Evolutionary conservation across 73 alveolate genomes (phyloP).

Genomic region (Symbiodinium natans): DNA sequence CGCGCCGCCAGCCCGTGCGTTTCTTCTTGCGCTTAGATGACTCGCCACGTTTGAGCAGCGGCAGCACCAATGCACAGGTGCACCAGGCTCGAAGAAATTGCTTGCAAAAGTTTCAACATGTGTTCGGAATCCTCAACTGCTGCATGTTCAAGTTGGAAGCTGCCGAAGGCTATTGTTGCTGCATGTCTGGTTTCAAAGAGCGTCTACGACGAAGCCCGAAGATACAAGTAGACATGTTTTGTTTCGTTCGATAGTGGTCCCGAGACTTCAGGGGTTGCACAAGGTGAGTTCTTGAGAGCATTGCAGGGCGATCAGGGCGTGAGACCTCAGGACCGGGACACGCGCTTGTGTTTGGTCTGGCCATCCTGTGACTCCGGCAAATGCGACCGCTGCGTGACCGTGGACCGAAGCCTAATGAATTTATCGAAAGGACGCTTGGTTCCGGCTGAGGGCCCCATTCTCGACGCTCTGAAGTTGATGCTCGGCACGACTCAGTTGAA

Average conservation of each 20-base stretch:
- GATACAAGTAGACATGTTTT: not conserved
- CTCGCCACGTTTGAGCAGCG: not conserved
- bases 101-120: not conserved
- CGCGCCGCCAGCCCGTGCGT: slow-evolving; percentile 67
- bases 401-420: slow-evolving; percentile 57
- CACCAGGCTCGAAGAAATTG: slow-evolving; percentile 33
- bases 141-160: not conserved
- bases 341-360: slow-evolving; percentile 36
- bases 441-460: slow-evolving; percentile 62
- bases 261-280: not conserved
- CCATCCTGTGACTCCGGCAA: not conserved
- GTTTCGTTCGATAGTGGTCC: not conserved
- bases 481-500: not conserved
- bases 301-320: too few relatives aligned
- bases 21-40: slow-evolving; percentile 52
- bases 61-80: slow-evolving; percentile 18
- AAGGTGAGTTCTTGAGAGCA: too few relatives aligned
- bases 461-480: slow-evolving; percentile 25
- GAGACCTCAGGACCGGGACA: slow-evolving; percentile 84
- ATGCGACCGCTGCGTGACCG: not conserved
- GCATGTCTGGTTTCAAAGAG: slow-evolving; percentile 87
- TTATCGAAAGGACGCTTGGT: slow-evolving; percentile 52
- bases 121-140: not conserved
- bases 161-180: slow-evolving; percentile 50
- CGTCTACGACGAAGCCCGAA: slow-evolving; percentile 73